Evolutionary conservation across 148 eudicot species (phyloP), one percentile per base, ranked within the genome.

Genomic region (Polygonum maritimum): DNA sequence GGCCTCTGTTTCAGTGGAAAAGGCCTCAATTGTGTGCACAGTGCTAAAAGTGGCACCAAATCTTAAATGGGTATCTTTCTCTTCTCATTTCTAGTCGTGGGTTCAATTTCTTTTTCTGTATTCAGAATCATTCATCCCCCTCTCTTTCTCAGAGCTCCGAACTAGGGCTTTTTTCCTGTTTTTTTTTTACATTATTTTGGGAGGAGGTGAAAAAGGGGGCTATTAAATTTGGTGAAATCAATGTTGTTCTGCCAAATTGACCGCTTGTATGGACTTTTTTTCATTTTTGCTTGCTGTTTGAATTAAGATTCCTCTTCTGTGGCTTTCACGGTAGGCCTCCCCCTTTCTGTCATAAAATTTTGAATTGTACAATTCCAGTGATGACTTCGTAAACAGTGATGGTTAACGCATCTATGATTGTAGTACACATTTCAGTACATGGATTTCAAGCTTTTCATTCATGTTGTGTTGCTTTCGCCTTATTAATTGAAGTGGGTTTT

Each of bases 61-160:
- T 87, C 89, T 87, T 76, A 82, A 88, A 77, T 81, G 88, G 92
- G 92, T 93, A 88, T 86, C 86, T 89, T 81, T 93, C 75, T 83
- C 62, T 81, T 86, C 78, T 74, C 76, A n/a, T 83, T 83, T 84
- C n/a, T 22, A 4, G 35, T 44, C 84, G 67, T 69, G 71, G 70
- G 74, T 40, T 76, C 58, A 78, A 41, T 35, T 22, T 78, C 57
- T 79, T 58, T 82, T 48, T 77, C 82, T 48, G 41, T 73, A 36
- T 12, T 62, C 22, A 54, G 60, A n/a, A n/a, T n/a, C 57, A 67
- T 67, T 38, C 40, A 11, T 67, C 39, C 35, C 71, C 31, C 71
- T 38, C 5, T 26, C 70, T 67, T 44, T 44, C 35, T 74, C 2
- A 80, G 83, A 79, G 12, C 57, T 78, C 82, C 78, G 85, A 83